Base-by-base conservation (phyloP, 495 filamentous ascomycete species). In the Hypoxylon perforatum region DNA sequence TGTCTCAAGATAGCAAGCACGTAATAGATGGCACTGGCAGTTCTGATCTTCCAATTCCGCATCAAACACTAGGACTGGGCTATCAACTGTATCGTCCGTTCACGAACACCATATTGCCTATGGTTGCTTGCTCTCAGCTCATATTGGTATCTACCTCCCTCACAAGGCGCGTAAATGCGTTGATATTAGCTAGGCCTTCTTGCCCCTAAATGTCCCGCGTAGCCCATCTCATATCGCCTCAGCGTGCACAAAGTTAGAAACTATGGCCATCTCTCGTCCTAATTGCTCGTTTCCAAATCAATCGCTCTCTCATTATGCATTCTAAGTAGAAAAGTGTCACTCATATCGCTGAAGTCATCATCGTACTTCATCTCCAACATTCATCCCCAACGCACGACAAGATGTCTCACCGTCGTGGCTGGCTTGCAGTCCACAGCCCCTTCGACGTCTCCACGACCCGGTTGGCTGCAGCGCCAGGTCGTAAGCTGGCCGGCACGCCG, bases 341-440 rank as follows among this genome's bases (percentile, higher is more conserved):
- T 53, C 46, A 9, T 38, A 14, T 44, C 30, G 11, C 35, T 33
- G 15, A 21, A 35, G 14, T 33, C 15, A 18, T 41, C n/a, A 47
- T 49, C 33, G 21, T 12, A 44, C 33, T 6, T 18, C 14, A 39
- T 17, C 11, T 11, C 53, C 5, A 4, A 25, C 36, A n/a, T n/a
- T n/a, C n/a, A n/a, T n/a, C n/a, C n/a, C n/a, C n/a, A n/a, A n/a
- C n/a, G n/a, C n/a, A n/a, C n/a, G n/a, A n/a, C n/a, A n/a, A n/a
- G n/a, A n/a, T n/a, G n/a, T 12, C 47, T 74, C 54, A 74, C 44
- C 72, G 46, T 23, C 62, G 45, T 17, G 72, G 69, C 41, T 75
- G 70, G 47, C 70, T 71, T 6, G 71, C 73, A 46, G 51, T 76
- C 76, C 76, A 78, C 23, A 78, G 61, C 21, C 74, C 76, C 56